phyloP scores from a whole-genome alignment of 179 eudicot genomes.

The Spergularia azorica region DNA sequence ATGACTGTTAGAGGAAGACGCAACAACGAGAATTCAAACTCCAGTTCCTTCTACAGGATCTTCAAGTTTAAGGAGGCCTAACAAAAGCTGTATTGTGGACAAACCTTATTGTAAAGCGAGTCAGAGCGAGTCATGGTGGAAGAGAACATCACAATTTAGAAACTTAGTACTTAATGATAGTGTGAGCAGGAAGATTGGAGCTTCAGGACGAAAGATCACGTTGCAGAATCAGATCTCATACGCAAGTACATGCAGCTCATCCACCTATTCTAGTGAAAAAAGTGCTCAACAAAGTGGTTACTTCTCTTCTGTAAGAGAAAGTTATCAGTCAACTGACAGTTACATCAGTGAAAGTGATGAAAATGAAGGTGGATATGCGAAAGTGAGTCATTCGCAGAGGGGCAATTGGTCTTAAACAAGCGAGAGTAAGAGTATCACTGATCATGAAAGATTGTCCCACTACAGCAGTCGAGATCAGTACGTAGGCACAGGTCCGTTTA shows the following conservation, averaged over 20 bases:
- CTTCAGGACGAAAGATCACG: constrained; percentile 19
- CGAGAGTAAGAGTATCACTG: constrained; percentile 22
- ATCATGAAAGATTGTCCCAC: constrained; percentile 16
- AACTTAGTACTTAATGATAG: constrained; percentile 6
- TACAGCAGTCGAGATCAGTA: constrained; percentile 21
- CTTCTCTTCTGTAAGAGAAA: constrained; percentile 39
- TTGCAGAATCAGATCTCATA: constrained; percentile 30
- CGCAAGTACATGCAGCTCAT: constrained; percentile 36
- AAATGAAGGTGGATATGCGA: constrained; percentile 9
- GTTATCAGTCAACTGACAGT: constrained; percentile 37
- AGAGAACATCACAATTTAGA: background rate
- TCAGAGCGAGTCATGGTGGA: constrained; percentile 2
- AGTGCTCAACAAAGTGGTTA: constrained; percentile 38
- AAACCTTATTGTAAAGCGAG: constrained; percentile 13
- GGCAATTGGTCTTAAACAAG: background rate
- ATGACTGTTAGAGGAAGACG: constrained; percentile 7
- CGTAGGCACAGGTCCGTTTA: constrained; percentile 31
- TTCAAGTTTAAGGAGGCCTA: constrained; percentile 10
- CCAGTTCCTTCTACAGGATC: constrained; percentile 24
- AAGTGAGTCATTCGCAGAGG: constrained; percentile 7
- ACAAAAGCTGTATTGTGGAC: constrained; percentile 9
- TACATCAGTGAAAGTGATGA: constrained; percentile 22
- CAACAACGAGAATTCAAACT: constrained; percentile 18
- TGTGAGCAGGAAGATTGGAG: constrained; percentile 18
- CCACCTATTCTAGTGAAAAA: constrained; percentile 40